Evolutionary conservation across 768 basidiomycete species (phyloP), one percentile per base, ranked within the genome.

Genomic region (Boletus edulis): DNA sequence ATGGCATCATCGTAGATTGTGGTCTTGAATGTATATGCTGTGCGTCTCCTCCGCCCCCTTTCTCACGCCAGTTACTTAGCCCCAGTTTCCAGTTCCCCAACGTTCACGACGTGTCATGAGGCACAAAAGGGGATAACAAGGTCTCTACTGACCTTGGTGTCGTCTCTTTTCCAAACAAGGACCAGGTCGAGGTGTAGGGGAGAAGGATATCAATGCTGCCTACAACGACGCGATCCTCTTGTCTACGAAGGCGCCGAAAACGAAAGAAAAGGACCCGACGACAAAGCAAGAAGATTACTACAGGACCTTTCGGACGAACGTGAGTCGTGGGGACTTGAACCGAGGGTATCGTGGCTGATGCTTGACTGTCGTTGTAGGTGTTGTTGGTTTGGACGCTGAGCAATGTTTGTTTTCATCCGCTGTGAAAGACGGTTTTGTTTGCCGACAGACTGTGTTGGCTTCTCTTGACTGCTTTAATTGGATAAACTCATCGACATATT

Each of bases 1-100:
- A 84, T 98, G 78, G 91, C 93, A 1, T 95, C 95, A 2, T 93
- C 92, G 0, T 98, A 95, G 62, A 95, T 96, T 67, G 83, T 87
- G 52, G 91, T 98, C 17, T 79, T 98, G 49, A 96, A 96, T 68
- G 93, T 96, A 59, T 94, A 95, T 63, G 87, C 85, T 6, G 84
- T 87, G 71, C 63, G 48, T 44, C 65, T 35, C 38, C 32, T 3
- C 17, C 37, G 37, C 41, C 8, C 32, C 46, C 31, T 38, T 38
- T 43, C 14, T 44, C 29, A 12, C 24, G 20, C 5, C 5, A 17
- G 17, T 43, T 14, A 27, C 53, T 62, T 38, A 62, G 6, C 15
- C 17, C 12, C 20, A 24, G 1, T 27, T 39, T 14, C 18, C 40
- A 89, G 85, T 91, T 93, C 61, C 83, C 90, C 4, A 93, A 93